Conservation (phyloP, 768 basidiomycete genomes). For the Panaeolus papilionaceus region DNA sequence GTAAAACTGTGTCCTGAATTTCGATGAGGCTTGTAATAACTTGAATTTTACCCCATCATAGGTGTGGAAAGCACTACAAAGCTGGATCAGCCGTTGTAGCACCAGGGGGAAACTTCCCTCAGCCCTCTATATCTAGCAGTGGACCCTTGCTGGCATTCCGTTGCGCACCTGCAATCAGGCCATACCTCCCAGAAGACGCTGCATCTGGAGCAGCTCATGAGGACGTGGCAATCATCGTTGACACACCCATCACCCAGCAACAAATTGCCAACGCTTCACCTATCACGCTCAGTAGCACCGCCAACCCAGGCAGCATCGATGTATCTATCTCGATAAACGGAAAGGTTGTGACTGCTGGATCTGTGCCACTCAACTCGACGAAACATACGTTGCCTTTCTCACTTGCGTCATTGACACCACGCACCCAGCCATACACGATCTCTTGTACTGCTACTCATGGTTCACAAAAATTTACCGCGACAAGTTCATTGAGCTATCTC, state of each 20-base stretch:
- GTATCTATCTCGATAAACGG: slow-evolving; percentile 57
- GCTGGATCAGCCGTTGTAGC: background rate
- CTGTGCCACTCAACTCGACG: slow-evolving; percentile 57
- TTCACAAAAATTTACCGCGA: slow-evolving; percentile 50
- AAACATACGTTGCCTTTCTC: slow-evolving; percentile 57
- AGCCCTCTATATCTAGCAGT: background rate
- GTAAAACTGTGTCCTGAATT: background rate
- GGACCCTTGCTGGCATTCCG: slow-evolving; percentile 59
- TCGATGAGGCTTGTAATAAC: background rate
- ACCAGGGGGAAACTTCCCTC: slow-evolving; percentile 4
- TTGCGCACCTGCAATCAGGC: slow-evolving; percentile 63
- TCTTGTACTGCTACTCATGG: slow-evolving; percentile 43
- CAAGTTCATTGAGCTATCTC: slow-evolving; percentile 52
- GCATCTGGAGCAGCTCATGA: slow-evolving; percentile 26
- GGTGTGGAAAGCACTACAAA: slow-evolving; percentile 14
- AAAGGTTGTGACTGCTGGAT: slow-evolving; percentile 45
- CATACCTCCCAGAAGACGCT: slow-evolving; percentile 63
- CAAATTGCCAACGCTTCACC: slow-evolving; percentile 53
- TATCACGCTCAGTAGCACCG: slow-evolving; percentile 38
- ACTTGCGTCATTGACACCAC: slow-evolving; percentile 51
- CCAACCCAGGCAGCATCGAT: slow-evolving; percentile 35
- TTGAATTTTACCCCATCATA: background rate
- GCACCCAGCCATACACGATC: slow-evolving; percentile 42
- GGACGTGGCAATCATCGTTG: slow-evolving; percentile 55
- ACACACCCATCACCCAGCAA: slow-evolving; percentile 54